phyloP scores from a whole-genome alignment of 2,329 filamentous ascomycete genomes.

The Hymenoscyphus salicellus region DNA sequence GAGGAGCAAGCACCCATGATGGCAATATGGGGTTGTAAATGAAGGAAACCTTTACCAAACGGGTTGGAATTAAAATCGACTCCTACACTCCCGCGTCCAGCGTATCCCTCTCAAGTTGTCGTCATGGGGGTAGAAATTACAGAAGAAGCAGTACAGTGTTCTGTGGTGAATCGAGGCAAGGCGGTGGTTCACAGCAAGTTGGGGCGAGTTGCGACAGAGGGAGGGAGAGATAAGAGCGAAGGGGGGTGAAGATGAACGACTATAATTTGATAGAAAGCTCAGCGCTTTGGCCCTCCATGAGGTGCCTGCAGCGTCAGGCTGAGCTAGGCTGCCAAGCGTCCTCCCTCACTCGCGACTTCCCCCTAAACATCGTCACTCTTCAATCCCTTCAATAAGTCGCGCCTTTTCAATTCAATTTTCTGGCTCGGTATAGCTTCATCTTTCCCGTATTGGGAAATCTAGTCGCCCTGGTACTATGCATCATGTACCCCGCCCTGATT shows the following conservation, averaged over 20 bases:
- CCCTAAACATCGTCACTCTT: neutral
- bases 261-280: neutral
- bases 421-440: neutral
- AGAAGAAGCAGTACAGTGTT: neutral
- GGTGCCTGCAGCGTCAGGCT: neutral
- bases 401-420: neutral
- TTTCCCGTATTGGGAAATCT: neutral
- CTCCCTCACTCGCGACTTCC: neutral
- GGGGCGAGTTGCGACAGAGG: neutral
- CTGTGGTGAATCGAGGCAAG: neutral
- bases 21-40: conserved; percentile 2
- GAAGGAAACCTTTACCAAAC: conserved; percentile 6
- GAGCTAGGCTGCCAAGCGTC: neutral
- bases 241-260: neutral
- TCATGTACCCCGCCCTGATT: neutral
- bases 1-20: conserved; percentile 60
- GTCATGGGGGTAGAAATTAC: neutral
- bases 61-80: neutral
- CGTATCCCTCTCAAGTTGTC: conserved; percentile 2
- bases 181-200: neutral
- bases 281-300: neutral
- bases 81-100: conserved; percentile 4
- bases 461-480: neutral
- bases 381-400: neutral
- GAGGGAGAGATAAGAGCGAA: neutral